Base-by-base conservation (phyloP, 164 flowering plant genomes). In the Nymphaea colorata region DNA sequence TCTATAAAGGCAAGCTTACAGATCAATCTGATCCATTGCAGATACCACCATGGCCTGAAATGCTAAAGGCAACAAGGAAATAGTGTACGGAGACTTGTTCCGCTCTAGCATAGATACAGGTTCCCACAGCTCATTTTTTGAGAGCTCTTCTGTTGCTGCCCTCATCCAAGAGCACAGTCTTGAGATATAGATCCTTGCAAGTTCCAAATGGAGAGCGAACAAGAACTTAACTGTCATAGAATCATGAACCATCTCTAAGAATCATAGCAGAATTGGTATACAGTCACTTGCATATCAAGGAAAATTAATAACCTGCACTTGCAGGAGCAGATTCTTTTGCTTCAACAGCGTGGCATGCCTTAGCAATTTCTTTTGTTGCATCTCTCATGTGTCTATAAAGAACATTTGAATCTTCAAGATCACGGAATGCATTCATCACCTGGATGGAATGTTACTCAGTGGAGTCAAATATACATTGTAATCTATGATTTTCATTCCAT, bases 101-200 rank as follows among this genome's bases (percentile, higher is more conserved):
- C 99, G 83, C 80, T 95, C 98, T 70, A 95, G 85, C 72, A 90
- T 76, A 41, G 99, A 95, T 17, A 92, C 96, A 12, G 93, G 89
- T 36, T 87, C 75, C 98, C 98, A 95, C 61, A 87, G 79, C 76
- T 92, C 99, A 59, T 86, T 89, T 75, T 85, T 89, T 44, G 96
- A 79, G 68, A 89, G 77, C 67, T 85, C 94, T 71, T 88, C 96
- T n/a, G 83, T 83, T 43, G 90, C 79, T 66, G 83, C 72, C 59
- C 96, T 83, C 97, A 92, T 87, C 98, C 99, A 90, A 18, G 96
- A 86, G 79, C 99, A 90, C 47, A 92, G 91, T 80, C 99, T 83
- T 57, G 82, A 66, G 73, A 90, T 83, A 75, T 92, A 95, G 69
- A 88, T 85, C 80, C 85, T 95, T 64, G 86, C 81, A 66, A 92